These are phyloP conservation scores for Nevesoporus exiguus DNA, from an alignment of 768 basidiomycete species.

Conservation along the genomic window DNA sequence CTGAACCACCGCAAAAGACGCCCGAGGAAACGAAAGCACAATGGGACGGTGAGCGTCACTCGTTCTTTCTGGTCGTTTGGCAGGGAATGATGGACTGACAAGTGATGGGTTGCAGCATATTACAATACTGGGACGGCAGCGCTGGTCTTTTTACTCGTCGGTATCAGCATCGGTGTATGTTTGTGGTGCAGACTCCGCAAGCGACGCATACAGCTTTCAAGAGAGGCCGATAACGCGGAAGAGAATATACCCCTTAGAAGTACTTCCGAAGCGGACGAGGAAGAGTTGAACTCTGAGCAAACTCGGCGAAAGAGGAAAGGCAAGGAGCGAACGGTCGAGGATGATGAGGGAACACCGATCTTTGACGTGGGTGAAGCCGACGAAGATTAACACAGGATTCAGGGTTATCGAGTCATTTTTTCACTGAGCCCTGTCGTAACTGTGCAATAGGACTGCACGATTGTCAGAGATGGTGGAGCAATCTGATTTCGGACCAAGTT, in stretches of 20 bases:
- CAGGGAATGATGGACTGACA: not conserved
- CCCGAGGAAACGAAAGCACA: constrained; percentile 79
- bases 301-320: constrained; percentile 40
- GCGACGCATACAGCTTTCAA: constrained; percentile 26
- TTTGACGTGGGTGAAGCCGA: constrained; percentile 57
- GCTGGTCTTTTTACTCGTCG: constrained; percentile 75
- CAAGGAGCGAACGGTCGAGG: constrained; percentile 42
- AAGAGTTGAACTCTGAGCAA: constrained; percentile 44
- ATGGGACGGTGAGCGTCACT: constrained; percentile 71
- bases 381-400: constrained; percentile 35
- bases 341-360: constrained; percentile 38
- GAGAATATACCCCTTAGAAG: constrained; percentile 70
- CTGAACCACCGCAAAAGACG: constrained; percentile 47
- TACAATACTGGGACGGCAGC: constrained; percentile 91
- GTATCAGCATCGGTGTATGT: constrained; percentile 63
- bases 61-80: not conserved
- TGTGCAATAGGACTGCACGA: not conserved
- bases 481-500: not conserved
- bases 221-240: constrained; percentile 33
- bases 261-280: constrained; percentile 31
- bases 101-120: constrained; percentile 57
- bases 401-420: constrained; percentile 16
- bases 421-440: not conserved
- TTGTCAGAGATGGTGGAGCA: not conserved
- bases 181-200: constrained; percentile 65